phyloP scores from a whole-genome alignment of 2,329 filamentous ascomycete species.

The Atkinsonella texensis region DNA sequence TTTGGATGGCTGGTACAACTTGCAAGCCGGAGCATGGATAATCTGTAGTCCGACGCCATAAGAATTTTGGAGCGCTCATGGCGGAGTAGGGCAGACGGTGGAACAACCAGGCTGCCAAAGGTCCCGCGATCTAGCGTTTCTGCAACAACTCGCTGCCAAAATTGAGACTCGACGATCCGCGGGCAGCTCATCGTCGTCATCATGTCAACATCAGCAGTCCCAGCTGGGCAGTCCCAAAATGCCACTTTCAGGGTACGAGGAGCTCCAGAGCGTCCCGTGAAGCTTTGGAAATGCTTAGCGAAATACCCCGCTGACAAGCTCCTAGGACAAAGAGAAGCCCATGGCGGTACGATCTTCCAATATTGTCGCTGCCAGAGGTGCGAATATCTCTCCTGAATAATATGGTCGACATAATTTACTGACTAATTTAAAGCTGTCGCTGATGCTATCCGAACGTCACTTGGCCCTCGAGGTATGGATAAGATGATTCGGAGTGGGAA shows the following conservation, averaged over 20 bases:
- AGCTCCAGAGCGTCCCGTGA: conserved; percentile 13
- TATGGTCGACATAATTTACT: conserved; percentile 3
- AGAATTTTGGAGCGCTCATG: conserved; percentile 22
- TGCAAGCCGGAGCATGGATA: conserved; percentile 25
- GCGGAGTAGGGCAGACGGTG: conserved; percentile 28
- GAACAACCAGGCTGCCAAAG: conserved; percentile 22
- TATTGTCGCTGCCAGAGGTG: conserved; percentile 93
- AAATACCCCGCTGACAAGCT: conserved; percentile 26
- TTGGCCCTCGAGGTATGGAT: conserved; percentile 95
- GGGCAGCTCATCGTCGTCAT: conserved; percentile 26
- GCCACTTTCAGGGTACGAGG: conserved; percentile 43
- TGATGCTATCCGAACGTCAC: conserved; percentile 92
- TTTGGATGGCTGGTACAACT: conserved; percentile 7
- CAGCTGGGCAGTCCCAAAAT: conserved; percentile 32
- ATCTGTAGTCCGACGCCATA: conserved; percentile 28
- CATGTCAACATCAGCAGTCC: conserved; percentile 30
- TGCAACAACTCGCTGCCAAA: conserved; percentile 21
- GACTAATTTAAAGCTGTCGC: conserved; percentile 57
- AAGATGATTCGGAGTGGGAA: conserved; percentile 98
- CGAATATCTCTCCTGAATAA: conserved; percentile 11
- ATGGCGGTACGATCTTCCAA: conserved; percentile 92
- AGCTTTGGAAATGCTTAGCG: conserved; percentile 12
- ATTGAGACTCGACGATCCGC: conserved; percentile 15
- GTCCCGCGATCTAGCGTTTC: conserved; percentile 10
- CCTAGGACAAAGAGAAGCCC: conserved; percentile 89